Evolutionary conservation across 495 filamentous ascomycete species (phyloP), one percentile per base, ranked within the genome.

Genomic region (Tricharina praecox): DNA sequence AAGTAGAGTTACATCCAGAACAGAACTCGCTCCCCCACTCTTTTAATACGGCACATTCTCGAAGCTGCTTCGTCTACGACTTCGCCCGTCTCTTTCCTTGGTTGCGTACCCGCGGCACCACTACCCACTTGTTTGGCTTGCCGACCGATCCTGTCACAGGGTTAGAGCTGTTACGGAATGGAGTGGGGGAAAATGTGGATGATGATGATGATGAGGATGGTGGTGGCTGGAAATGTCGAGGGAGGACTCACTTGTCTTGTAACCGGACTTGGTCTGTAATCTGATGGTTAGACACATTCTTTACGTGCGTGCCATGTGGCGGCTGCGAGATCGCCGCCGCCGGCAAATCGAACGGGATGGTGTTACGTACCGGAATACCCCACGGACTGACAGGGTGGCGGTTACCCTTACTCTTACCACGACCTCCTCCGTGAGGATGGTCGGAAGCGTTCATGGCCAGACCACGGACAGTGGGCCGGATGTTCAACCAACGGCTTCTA

Each of bases 381-480:
- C 90, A 97, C 50, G 86, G 86, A 68, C 84, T 93, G 62, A 85
- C 82, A 36, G 92, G 87, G 62, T 90, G 69, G 47, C 82, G 73
- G 64, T 96, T 96, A 72, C 90, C 87, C 81, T 97, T 96, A 20
- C 85, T 93, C 69, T 97, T 97, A 62, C 90, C 90, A 69, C 92
- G 73, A 62, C 90, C 90, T 79, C 90, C 90, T 73, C 90, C 90
- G 66, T 97, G 90, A 55, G 90, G 87, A 74, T 97, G 90, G 54
- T 97, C 92, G 51, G 78, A 71, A 50, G 87, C 85, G 65, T 97
- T 97, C 90, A 97, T 97, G 16, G 90, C 90, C 57, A 97, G 63
- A 78, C 90, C 90, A 67, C 90, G 74, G 26, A 97, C 90, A 4
- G 90, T 94, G 0, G 90, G 90, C 50, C 90, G 68, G 56, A 93